phyloP scores from a whole-genome alignment of 306 rosid species.

The Carpinus fangiana region DNA sequence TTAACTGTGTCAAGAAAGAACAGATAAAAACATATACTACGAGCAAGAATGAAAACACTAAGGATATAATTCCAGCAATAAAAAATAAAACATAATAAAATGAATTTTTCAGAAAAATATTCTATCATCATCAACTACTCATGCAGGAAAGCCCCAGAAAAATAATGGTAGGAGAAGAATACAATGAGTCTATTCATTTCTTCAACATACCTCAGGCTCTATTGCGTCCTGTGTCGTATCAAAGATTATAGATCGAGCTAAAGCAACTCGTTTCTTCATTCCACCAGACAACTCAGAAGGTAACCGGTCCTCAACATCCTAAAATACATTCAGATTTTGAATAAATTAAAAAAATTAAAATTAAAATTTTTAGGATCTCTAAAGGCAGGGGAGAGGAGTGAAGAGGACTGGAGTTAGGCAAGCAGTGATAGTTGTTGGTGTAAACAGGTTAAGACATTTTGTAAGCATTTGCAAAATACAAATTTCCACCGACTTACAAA shows the following conservation, averaged over 20 bases:
- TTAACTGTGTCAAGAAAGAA: background rate
- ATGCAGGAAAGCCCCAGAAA: background rate
- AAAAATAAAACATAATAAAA: background rate
- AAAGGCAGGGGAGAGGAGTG: conserved; percentile 6
- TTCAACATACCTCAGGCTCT: conserved; percentile 86
- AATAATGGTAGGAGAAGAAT: conserved; percentile 7
- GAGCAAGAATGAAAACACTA: background rate
- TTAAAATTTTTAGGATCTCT: background rate
- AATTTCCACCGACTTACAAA: background rate
- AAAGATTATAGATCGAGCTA: conserved; percentile 88
- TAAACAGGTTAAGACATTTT: background rate
- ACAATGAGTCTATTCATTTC: conserved; percentile 6
- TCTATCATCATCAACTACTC: background rate
- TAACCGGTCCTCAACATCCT: conserved; percentile 92
- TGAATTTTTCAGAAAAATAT: background rate
- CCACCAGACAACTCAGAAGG: conserved; percentile 99
- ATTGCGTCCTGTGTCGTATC: conserved; percentile 69
- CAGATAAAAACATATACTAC: background rate
- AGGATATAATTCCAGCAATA: background rate
- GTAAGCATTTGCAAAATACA: background rate
- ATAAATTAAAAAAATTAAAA: conserved; percentile 5
- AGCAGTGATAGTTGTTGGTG: conserved; percentile 10
- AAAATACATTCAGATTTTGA: conserved; percentile 15
- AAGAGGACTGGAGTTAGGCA: background rate
- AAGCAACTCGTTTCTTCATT: conserved; percentile 98